Evolutionary conservation across 2,329 filamentous ascomycete species (phyloP), one percentile per base, ranked within the genome.

Genomic region (Thielaviopsis euricoi): DNA sequence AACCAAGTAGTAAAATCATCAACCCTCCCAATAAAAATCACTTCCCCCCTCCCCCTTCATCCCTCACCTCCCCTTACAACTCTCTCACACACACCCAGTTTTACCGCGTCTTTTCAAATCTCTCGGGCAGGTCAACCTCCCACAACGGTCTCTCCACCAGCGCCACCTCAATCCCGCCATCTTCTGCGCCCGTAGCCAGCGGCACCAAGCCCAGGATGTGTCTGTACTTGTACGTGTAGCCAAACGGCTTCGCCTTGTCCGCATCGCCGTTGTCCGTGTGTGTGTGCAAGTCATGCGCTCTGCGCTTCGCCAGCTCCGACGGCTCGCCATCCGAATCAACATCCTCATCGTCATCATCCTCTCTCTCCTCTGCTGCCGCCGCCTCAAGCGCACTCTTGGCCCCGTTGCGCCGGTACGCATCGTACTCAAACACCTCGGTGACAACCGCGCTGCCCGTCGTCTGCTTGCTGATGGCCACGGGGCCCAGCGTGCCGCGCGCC

Each of bases 211-310:
- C 93, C 61, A 98, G 75, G 64, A 98, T 89, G n/a, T 90, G 87
- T 60, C 90, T 80, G 71, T 97, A 98, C 70, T 95, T 94, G 76
- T 86, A 89, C 5, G 90, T 95, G 67, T 84, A 81, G 88, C 89
- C 97, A 72, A 73, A 79, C 61, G 69, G 71, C 61, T 63, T 66
- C 22, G 64, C 60, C 56, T 63, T 64, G 60, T 63, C 63, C 40
- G 61, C 58, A 29, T 67, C 67, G 13, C 63, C 67, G 46, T 68
- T 68, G 15, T 60, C 62, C 65, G 70, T 53, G 60, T 59, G 60
- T 37, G 63, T 55, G 37, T 52, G 52, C 40, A 58, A 43, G 17
- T 61, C 56, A 37, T 56, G 53, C 29, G 54, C 55, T 43, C 55
- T 53, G 15, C 55, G 54, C 55, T 60, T 60, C 25, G 43, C 40